phyloP scores from a whole-genome alignment of 768 basidiomycete genomes.

The Dacryopinax primogenitus region DNA sequence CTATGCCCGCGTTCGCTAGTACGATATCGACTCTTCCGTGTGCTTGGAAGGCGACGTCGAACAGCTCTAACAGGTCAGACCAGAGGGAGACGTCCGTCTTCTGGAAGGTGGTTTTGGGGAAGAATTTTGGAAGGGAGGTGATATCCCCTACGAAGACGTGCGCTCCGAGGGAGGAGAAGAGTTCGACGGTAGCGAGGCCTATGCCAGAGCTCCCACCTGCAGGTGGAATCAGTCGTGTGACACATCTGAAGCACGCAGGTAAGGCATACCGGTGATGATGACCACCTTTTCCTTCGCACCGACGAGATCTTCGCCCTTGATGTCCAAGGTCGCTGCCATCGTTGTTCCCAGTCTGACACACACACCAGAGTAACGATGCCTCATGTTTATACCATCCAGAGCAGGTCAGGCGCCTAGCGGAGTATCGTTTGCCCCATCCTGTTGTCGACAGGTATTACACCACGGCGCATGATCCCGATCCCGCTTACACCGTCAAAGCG shows the following conservation, averaged over 20 bases:
- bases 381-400: neutral
- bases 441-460: neutral
- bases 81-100: constrained; percentile 8
- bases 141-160: neutral
- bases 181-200: neutral
- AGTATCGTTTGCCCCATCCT: constrained; percentile 7
- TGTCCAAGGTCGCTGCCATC: neutral
- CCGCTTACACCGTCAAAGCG: too few relatives aligned
- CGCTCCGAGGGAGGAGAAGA: neutral
- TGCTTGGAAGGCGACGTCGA: neutral
- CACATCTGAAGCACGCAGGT: neutral
- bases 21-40: constrained; percentile 8
- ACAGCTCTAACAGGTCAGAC: constrained; percentile 8
- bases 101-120: neutral
- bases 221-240: neutral
- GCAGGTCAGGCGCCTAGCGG: neutral
- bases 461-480: too few relatives aligned
- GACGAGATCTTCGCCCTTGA: neutral
- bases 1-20: constrained; percentile 11
- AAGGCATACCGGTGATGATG: neutral
- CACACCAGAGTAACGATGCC: too few relatives aligned
- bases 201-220: neutral
- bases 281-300: neutral
- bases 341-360: neutral
- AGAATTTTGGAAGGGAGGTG: neutral